phyloP scores from a whole-genome alignment of 2,329 filamentous ascomycete species.

The Xylariaceae sp. region DNA sequence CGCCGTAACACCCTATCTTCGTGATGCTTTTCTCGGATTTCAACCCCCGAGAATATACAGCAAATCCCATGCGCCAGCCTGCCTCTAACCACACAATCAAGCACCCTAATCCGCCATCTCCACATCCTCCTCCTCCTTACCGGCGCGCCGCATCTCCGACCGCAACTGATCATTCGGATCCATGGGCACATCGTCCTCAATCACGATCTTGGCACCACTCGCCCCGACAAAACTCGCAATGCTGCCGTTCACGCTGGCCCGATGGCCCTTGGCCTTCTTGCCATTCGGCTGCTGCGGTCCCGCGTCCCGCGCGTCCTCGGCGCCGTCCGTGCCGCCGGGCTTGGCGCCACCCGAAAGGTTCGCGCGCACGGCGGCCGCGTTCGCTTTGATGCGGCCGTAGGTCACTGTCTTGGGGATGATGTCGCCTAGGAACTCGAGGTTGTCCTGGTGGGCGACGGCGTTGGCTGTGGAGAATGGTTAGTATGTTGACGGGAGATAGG shows the following conservation, averaged over 20 bases:
- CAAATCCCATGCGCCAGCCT: background rate
- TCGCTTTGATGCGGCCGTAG: slow-evolving; percentile 71
- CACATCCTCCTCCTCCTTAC: slow-evolving; percentile 42
- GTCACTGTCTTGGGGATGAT: slow-evolving; percentile 81
- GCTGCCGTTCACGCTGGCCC: slow-evolving; percentile 21
- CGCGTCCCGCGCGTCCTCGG: slow-evolving; percentile 3
- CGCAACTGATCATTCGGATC: slow-evolving; percentile 51
- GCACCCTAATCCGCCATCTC: slow-evolving; percentile 50
- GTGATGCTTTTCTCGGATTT: background rate
- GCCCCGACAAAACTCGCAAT: slow-evolving; percentile 23
- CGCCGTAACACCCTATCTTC: background rate
- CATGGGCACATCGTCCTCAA: slow-evolving; percentile 28
- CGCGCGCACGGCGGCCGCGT: slow-evolving; percentile 47
- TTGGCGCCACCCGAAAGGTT: slow-evolving; percentile 38
- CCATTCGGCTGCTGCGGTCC: slow-evolving; percentile 32
- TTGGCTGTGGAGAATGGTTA: slow-evolving; percentile 57
- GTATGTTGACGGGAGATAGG: background rate
- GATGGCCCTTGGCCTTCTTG: slow-evolving; percentile 36
- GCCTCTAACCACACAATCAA: background rate
- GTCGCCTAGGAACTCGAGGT: slow-evolving; percentile 90
- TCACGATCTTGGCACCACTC: slow-evolving; percentile 22
- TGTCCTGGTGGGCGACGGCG: slow-evolving; percentile 82
- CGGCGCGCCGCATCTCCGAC: slow-evolving; percentile 50
- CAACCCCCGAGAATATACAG: background rate
- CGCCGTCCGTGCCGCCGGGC: slow-evolving; percentile 19